phyloP scores from a whole-genome alignment of 2,329 filamentous ascomycete species.

The Aspergillus fumigatus region DNA sequence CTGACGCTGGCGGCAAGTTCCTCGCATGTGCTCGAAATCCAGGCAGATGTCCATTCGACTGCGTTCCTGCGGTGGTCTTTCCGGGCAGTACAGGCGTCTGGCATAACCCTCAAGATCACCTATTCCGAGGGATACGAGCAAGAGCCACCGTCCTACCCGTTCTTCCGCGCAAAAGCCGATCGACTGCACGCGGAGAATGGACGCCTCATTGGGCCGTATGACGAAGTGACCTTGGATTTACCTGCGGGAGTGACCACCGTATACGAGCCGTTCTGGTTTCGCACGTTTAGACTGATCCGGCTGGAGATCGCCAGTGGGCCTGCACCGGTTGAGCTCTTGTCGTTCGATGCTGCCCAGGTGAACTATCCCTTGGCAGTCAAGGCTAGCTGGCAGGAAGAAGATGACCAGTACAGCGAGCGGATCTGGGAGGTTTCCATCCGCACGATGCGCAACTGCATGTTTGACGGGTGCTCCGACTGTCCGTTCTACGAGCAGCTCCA shows the following conservation, averaged over 20 bases:
- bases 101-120: constrained; percentile 22
- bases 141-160: constrained; percentile 34
- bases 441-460: constrained; percentile 34
- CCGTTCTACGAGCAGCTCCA: constrained; percentile 36
- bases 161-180: constrained; percentile 36
- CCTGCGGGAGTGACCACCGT: not conserved
- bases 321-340: constrained; percentile 19
- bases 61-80: constrained; percentile 21
- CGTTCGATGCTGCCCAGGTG: constrained; percentile 27
- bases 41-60: constrained; percentile 21
- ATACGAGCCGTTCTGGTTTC: constrained; percentile 42
- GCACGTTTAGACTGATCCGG: constrained; percentile 35
- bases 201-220: constrained; percentile 35
- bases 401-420: constrained; percentile 9
- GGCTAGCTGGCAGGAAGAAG: constrained; percentile 17
- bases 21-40: constrained; percentile 17
- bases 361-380: constrained; percentile 37
- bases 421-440: constrained; percentile 31
- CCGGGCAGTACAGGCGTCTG: constrained; percentile 13
- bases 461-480: constrained; percentile 33
- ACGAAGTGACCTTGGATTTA: constrained; percentile 29
- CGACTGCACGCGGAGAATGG: constrained; percentile 30
- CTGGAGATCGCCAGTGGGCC: constrained; percentile 25
- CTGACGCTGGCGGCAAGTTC: constrained; percentile 10
- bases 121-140: constrained; percentile 32